phyloP scores from a whole-genome alignment of 768 basidiomycete genomes.

The Lanmaoa rubissima region DNA sequence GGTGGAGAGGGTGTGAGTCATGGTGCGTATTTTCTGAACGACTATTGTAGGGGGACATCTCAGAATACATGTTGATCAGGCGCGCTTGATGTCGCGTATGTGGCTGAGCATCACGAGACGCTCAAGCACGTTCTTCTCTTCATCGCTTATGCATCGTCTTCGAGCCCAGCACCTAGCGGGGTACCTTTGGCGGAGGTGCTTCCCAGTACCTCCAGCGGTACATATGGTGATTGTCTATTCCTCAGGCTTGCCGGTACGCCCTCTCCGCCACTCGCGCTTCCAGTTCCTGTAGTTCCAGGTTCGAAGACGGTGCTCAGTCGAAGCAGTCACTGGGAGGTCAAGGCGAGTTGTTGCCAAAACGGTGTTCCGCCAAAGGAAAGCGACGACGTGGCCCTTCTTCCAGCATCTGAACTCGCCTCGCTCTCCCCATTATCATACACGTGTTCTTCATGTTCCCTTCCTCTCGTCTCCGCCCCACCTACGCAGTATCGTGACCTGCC shows the following conservation, averaged over 20 bases:
- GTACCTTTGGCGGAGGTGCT: constrained; percentile 60
- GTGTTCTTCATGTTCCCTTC: constrained; percentile 78
- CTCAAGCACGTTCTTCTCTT: constrained; percentile 78
- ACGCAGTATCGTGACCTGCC: constrained; percentile 81
- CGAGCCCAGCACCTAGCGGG: constrained; percentile 39
- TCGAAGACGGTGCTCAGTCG: constrained; percentile 56
- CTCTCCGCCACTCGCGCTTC: constrained; percentile 58
- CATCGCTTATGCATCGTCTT: constrained; percentile 39
- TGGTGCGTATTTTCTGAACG: constrained; percentile 14
- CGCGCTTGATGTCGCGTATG: constrained; percentile 45
- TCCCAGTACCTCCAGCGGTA: constrained; percentile 40
- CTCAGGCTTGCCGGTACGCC: constrained; percentile 58
- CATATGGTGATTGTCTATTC: constrained; percentile 53
- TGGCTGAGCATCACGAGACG: constrained; percentile 84
- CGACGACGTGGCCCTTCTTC: constrained; percentile 50
- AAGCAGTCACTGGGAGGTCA: constrained; percentile 68
- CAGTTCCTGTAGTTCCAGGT: constrained; percentile 56
- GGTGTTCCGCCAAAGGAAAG: constrained; percentile 9
- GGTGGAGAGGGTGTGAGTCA: constrained; percentile 8
- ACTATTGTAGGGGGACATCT: neutral
- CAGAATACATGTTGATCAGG: constrained; percentile 9
- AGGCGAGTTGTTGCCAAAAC: constrained; percentile 44
- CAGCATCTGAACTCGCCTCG: constrained; percentile 61
- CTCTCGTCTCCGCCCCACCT: constrained; percentile 53
- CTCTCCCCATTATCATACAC: constrained; percentile 63